Base-by-base conservation (phyloP, 495 filamentous ascomycete species). In the Mycothermus thermophilus region DNA sequence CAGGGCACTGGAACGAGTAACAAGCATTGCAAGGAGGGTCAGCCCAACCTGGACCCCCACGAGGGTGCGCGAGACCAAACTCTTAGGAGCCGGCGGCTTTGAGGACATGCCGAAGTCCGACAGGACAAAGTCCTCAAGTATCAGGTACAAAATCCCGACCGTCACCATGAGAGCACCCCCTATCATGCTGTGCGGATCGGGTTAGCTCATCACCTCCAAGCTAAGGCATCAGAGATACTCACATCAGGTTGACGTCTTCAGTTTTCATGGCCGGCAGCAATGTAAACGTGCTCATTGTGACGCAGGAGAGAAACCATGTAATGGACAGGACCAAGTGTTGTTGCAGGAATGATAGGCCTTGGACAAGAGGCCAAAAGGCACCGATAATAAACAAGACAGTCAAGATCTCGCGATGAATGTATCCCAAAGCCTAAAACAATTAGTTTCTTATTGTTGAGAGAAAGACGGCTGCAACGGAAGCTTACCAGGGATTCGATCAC, bases 251-350 rank as follows among this genome's bases (percentile, higher is more conserved):
- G 12, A 82, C 50, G 53, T 81, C 67, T 54, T 99, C 92, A 1
- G 73, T 62, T 50, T 95, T 99, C 45, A 79, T 73, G 0, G 78
- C 92, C 5, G 86, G 81, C 10, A 99, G 65, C 15, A 95, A 56
- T 13, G 92, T 96, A 47, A 99, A 99, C 15, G 71, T 66, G 48
- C 86, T 87, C 87, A 95, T 96, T 5, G 79, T 53, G 2, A 71
- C 33, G 52, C 86, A 94, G 8, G 78, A 77, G 16, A 79, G 48
- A 8, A 71, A 66, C 92, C 92, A 99, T 3, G 74, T 77, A 2
- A 55, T 60, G 34, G 67, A 67, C n/a, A 93, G 64, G 8, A 66
- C 37, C 8, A 51, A 50, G 51, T 95, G 78, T 20, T 66, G 50
- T 24, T 53, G 59, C 4, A 95, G 42, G 45, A 99, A 95, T 4